A percentile compares a stretch with the other conserved stretches of the same genome.
phyloP scores from a whole-genome alignment of 441 rosid genomes.

The Gossypium schwendimanii region DNA sequence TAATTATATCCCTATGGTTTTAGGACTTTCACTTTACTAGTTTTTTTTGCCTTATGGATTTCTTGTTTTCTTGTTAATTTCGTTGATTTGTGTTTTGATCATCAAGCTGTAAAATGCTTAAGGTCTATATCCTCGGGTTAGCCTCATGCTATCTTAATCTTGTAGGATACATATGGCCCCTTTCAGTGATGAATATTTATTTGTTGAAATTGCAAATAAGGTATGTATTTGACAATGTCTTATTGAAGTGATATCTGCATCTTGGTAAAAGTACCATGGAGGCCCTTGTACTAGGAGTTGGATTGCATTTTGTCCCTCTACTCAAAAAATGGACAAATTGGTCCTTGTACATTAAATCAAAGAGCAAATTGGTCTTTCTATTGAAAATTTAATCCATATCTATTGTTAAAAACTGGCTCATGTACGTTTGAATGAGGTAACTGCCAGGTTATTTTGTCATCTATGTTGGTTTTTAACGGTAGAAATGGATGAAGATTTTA shows the following conservation, averaged over 20 bases:
- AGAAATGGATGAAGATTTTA: no score
- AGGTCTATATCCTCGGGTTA: neutral
- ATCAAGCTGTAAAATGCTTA: neutral
- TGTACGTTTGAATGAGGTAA: no score
- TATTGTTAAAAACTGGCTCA: no score
- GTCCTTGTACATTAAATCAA: no score
- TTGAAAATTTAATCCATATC: no score
- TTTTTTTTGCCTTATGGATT: neutral
- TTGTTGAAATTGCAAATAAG: constrained; percentile 93
- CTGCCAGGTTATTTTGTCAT: no score
- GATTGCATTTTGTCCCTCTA: no score
- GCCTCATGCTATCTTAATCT: constrained; percentile 19
- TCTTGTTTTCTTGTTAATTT: constrained; percentile 4
- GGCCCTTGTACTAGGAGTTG: no score
- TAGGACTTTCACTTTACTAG: neutral
- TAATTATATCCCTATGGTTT: neutral
- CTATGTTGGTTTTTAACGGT: no score
- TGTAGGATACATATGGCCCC: constrained; percentile 98
- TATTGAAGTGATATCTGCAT: neutral
- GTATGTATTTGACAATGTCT: constrained; percentile 36
- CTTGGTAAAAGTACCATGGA: neutral
- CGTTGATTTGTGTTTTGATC: constrained; percentile 3
- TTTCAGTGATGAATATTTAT: constrained; percentile 86
- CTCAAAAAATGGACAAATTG: no score
- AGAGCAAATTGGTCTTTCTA: no score